A percentile compares a stretch with the other conserved stretches of the same genome.
phyloP scores from a whole-genome alignment of 768 basidiomycete species.

The Suillus sp. region DNA sequence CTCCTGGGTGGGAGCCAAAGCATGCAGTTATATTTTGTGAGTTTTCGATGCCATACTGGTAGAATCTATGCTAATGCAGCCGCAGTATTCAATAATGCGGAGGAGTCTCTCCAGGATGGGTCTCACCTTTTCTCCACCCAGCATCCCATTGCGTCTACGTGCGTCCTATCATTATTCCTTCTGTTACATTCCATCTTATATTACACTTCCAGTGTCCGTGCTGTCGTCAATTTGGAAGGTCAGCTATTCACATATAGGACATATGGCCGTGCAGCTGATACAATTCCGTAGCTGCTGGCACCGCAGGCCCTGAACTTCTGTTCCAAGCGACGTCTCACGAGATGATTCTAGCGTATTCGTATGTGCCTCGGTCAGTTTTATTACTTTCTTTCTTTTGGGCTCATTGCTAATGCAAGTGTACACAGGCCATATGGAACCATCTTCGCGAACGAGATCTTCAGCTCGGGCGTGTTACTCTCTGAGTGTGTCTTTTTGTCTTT shows the following conservation, averaged over 20 bases:
- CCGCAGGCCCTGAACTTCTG: constrained; percentile 82
- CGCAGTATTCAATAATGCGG: constrained; percentile 91
- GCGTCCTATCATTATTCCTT: constrained; percentile 30
- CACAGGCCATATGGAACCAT: constrained; percentile 83
- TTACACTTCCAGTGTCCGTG: constrained; percentile 63
- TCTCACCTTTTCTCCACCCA: constrained; percentile 94
- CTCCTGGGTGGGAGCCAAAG: constrained; percentile 69
- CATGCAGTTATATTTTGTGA: constrained; percentile 82
- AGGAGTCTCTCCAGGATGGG: constrained; percentile 93
- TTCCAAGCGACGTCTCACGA: constrained; percentile 96
- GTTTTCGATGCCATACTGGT: constrained; percentile 29
- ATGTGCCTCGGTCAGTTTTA: constrained; percentile 66
- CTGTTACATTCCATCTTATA: background rate
- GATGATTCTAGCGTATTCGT: constrained; percentile 90
- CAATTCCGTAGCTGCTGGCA: constrained; percentile 68
- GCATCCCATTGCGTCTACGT: constrained; percentile 74
- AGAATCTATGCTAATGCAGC: background rate
- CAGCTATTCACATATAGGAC: constrained; percentile 10
- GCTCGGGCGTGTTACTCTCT: constrained; percentile 85
- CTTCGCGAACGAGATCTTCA: constrained; percentile 90
- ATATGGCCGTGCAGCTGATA: background rate
- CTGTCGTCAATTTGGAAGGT: constrained; percentile 92
- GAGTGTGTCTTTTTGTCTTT: constrained; percentile 56
- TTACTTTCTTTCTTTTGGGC: background rate
- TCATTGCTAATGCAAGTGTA: background rate